Base-by-base conservation (phyloP, 2,329 filamentous ascomycete species). In the Aschersonia sp. region DNA sequence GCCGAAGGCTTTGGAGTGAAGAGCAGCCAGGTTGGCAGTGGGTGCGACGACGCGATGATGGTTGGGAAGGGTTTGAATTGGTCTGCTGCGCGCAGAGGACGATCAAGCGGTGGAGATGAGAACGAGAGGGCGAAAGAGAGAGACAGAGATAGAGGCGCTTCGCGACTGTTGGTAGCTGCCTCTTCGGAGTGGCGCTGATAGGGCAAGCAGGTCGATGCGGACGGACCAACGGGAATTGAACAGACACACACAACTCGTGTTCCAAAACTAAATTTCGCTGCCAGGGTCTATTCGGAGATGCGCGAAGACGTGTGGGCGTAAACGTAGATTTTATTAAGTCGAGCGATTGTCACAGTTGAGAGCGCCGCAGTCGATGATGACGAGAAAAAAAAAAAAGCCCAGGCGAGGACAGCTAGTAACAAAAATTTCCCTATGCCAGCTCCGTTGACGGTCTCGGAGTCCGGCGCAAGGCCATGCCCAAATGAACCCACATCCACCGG, bases 1-100 rank as follows among this genome's bases (percentile, higher is more conserved):
- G 73, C 78, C 75, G 71, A 76, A 73, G 56, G 71, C 63, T 62
- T 72, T 73, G 54, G 73, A 68, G 68, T 78, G 73, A 65, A 81
- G 71, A 68, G 75, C 74, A 61, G 67, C 68, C 79, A 82, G 76
- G 63, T 67, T 81, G 77, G 68, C 52, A 49, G 44, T 41, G 46
- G 46, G 41, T 30, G 42, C 14, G 32, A 22, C 44, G 44, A 42
- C 43, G 35, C 46, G 42, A 33, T 11, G 40, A 3, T 46, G 6
- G 37, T 31, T 3, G 10, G 32, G 32, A 10, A n/a, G 41, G 33
- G 11, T 22, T 12, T 11, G 9, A 14, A 29, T 45, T 3, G 11
- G 9, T 32, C 5, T 42, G 12, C 42, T 30, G 6, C 43, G 5
- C 32, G 8, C 31, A 29, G 11, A 45, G 22, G 22, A 22, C 22